Conservation (phyloP, 2,329 filamentous ascomycete genomes). For the Hirsutella rhossiliensis region DNA sequence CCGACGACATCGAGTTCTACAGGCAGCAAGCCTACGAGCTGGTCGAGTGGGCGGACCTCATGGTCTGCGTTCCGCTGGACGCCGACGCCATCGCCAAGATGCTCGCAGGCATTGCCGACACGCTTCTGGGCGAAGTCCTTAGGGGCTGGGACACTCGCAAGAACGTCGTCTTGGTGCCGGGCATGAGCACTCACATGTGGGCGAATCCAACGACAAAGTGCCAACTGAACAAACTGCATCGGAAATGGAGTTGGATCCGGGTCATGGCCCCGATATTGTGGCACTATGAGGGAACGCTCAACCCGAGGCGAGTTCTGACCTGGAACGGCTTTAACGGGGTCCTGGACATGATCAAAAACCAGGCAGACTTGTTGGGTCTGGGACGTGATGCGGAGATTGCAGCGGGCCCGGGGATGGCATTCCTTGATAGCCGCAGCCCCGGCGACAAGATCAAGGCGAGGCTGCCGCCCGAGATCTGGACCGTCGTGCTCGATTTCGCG, state of each 20-base stretch:
- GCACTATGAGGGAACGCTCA: conserved; percentile 51
- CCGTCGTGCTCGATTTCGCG: conserved; percentile 71
- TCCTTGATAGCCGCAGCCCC: conserved; percentile 18
- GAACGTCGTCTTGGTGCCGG: conserved; percentile 72
- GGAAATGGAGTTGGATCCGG: conserved; percentile 79
- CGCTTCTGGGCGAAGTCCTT: conserved; percentile 66
- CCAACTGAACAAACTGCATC: conserved; percentile 70
- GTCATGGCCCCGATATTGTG: conserved; percentile 73
- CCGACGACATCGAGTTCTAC: conserved; percentile 40
- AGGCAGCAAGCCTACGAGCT: conserved; percentile 47
- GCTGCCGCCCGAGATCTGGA: conserved; percentile 81
- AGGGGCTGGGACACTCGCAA: conserved; percentile 82
- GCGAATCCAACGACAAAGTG: conserved; percentile 80
- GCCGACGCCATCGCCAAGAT: conserved; percentile 79
- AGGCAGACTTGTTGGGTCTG: conserved; percentile 62
- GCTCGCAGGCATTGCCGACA: conserved; percentile 74
- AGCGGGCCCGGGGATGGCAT: conserved; percentile 24
- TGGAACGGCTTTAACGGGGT: conserved; percentile 60
- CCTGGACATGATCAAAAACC: conserved; percentile 64
- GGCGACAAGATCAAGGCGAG: conserved; percentile 25
- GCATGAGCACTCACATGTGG: conserved; percentile 85
- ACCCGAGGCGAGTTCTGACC: conserved; percentile 40
- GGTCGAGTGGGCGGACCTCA: conserved; percentile 77
- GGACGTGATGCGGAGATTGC: conserved; percentile 56
- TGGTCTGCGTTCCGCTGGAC: conserved; percentile 75